Conservation (phyloP, 2,329 filamentous ascomycete species). For the Chaetomiaceae sp. region DNA sequence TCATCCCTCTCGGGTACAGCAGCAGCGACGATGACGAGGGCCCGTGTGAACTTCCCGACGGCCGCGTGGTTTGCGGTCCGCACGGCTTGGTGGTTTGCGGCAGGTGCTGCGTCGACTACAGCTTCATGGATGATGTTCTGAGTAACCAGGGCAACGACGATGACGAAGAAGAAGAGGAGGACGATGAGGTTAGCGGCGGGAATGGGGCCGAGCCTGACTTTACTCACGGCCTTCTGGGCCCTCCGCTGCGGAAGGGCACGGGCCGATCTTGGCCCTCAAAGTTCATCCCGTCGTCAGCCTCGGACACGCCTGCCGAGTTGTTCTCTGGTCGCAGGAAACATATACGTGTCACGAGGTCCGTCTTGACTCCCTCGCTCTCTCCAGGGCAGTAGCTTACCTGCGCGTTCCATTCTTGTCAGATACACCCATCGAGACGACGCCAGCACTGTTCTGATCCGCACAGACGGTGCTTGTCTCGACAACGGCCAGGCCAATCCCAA, state of each 20-base stretch:
- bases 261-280: constrained; percentile 32
- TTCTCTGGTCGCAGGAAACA: constrained; percentile 23
- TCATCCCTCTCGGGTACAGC: constrained; percentile 24
- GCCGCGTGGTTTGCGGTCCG: constrained; percentile 34
- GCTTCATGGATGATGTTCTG: constrained; percentile 23
- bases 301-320: constrained; percentile 26
- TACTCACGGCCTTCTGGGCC: neutral
- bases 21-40: constrained; percentile 34
- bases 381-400: no score
- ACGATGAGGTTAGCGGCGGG: neutral
- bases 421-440: constrained; percentile 32
- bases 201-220: constrained; percentile 12
- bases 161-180: constrained; percentile 19
- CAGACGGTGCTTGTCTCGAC: constrained; percentile 43
- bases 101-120: constrained; percentile 35
- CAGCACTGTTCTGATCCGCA: constrained; percentile 37
- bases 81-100: constrained; percentile 33
- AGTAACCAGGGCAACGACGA: constrained; percentile 27
- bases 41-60: constrained; percentile 33
- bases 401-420: no score
- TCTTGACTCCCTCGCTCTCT: no score
- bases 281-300: constrained; percentile 29
- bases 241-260: constrained; percentile 27
- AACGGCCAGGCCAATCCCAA: constrained; percentile 37
- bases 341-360: constrained; percentile 23